Base-by-base conservation (phyloP, 768 basidiomycete genomes). In the Lactarius indigo region DNA sequence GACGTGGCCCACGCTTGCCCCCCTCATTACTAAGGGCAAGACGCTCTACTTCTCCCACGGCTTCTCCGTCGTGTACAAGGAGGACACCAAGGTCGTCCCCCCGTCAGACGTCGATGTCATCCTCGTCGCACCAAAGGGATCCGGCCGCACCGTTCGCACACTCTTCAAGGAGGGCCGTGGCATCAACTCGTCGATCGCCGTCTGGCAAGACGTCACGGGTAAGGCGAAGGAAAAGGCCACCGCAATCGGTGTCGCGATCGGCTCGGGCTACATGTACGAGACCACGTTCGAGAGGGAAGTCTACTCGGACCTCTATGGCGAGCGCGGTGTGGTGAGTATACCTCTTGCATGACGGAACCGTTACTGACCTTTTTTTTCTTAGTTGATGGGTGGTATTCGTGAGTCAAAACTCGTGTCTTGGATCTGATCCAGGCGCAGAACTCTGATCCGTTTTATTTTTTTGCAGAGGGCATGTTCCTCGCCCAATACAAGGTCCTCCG, bases 11-110 rank as follows among this genome's bases (percentile, higher is more conserved):
- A 81, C 84, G 61, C 72, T 99, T 73, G 89, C 87, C 54, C 96
- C 97, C 63, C 87, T 98, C 75, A 96, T 98, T 83, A 98, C 95
- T 79, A 94, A 96, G 86, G 97, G 93, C 82, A 98, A 99, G 86
- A 99, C 97, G n/a, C 90, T 99, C 70, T 99, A 99, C 89, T 99
- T 99, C 84, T 94, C 96, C 7, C 97, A 99, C 78, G 97, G 97
- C 74, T 99, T 99, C 90, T 98, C 96, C 70, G 86, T 98, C 71
- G 94, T 99, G 63, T 99, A 90, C 88, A 94, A 96, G 84, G 87
- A 99, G 7, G 94, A 97, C 79, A 99, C 97, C 71, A 84, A 96
- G 64, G 94, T 99, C 72, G 74, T 96, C 64, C 92, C 94, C 69
- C 97, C 97, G 56, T 74, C 83, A 23, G 94, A 98, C 75, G 93